A percentile compares a stretch with the other conserved stretches of the same genome.
phyloP scores from a whole-genome alignment of 495 filamentous ascomycete genomes.

The Pseudevernia furfuracea region DNA sequence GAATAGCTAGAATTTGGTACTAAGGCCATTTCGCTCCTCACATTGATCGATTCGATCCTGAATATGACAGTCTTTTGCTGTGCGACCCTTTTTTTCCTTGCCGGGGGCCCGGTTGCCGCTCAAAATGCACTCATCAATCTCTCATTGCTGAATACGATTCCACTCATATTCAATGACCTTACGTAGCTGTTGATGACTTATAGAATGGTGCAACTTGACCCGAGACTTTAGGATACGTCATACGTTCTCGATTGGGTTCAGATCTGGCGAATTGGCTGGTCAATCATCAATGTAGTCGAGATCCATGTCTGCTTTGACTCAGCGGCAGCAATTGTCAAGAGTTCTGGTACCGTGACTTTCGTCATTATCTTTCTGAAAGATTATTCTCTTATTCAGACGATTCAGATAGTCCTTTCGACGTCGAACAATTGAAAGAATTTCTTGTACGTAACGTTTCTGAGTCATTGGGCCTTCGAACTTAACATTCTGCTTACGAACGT shows the following conservation, averaged over 20 bases:
- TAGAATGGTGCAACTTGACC: slow-evolving; percentile 8
- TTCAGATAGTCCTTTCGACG: neutral
- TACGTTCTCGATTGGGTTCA: slow-evolving; percentile 17
- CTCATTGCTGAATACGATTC: neutral
- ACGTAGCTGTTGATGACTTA: neutral
- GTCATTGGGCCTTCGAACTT: slow-evolving; percentile 6
- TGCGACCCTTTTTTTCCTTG: too few relatives aligned
- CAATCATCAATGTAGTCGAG: slow-evolving; percentile 15
- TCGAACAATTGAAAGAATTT: slow-evolving; percentile 3
- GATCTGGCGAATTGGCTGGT: slow-evolving; percentile 12
- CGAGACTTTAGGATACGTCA: slow-evolving; percentile 15
- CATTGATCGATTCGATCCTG: too few relatives aligned
- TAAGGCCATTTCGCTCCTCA: too few relatives aligned
- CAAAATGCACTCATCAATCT: neutral
- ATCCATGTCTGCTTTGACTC: neutral
- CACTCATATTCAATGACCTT: neutral
- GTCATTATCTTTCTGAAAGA: slow-evolving; percentile 15
- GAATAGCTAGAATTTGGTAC: too few relatives aligned
- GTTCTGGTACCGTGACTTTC: neutral
- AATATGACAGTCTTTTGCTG: too few relatives aligned
- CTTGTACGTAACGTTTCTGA: neutral
- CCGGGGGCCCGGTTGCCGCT: too few relatives aligned
- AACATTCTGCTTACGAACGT: neutral
- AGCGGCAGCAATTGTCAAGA: neutral
- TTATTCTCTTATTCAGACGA: neutral